phyloP scores from a whole-genome alignment of 129 eudicot species.

The Arctium minus region DNA sequence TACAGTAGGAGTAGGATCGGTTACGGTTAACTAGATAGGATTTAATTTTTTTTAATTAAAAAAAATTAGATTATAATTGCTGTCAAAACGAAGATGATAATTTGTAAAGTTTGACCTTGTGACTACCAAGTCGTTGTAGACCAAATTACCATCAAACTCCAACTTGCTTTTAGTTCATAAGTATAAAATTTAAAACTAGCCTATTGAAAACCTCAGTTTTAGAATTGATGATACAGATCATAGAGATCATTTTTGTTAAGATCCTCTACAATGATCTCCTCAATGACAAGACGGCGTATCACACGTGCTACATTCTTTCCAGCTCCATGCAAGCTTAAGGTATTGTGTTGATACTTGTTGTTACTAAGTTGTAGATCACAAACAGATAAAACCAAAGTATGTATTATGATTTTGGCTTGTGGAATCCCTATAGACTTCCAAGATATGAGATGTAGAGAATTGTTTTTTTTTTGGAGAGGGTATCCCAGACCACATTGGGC shows the following conservation, averaged over 20 bases:
- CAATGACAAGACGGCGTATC: constrained; percentile 73
- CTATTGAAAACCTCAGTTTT: constrained; percentile 36
- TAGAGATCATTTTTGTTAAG: constrained; percentile 74
- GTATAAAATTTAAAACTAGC: background rate
- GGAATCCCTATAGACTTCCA: constrained; percentile 94
- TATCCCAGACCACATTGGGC: too few relatives aligned
- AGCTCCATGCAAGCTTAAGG: constrained; percentile 77
- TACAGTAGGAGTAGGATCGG: too few relatives aligned
- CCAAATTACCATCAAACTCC: background rate
- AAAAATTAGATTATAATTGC: too few relatives aligned
- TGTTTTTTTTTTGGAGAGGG: too few relatives aligned
- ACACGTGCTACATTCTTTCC: constrained; percentile 76
- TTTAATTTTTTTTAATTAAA: too few relatives aligned
- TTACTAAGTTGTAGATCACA: background rate
- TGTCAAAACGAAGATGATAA: background rate
- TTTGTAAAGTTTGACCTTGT: background rate
- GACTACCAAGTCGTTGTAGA: background rate
- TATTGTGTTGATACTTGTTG: constrained; percentile 69
- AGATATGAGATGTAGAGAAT: constrained; percentile 76
- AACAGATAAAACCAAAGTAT: background rate
- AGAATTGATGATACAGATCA: constrained; percentile 75
- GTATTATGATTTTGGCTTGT: constrained; percentile 68
- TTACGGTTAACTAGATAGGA: too few relatives aligned
- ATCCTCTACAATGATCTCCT: constrained; percentile 75
- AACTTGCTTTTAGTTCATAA: background rate